Evolutionary conservation across 1,284 basidiomycete genomes (phyloP).

Genomic region (Gymnopus androsaceus): DNA sequence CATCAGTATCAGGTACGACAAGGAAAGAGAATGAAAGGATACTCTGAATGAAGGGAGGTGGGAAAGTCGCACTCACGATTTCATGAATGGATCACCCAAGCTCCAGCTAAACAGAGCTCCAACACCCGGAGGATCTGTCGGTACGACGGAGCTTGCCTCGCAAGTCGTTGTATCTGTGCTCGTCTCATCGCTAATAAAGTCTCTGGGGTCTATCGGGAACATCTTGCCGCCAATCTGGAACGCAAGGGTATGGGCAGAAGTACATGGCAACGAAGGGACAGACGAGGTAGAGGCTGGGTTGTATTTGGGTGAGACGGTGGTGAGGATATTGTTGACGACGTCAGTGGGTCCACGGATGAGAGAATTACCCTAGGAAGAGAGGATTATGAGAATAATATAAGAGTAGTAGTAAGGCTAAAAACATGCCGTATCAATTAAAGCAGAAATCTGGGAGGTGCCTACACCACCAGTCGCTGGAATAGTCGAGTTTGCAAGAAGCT

Average conservation of each 20-base stretch:
- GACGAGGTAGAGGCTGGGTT: conserved; percentile 25
- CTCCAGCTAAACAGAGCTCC: conserved; percentile 19
- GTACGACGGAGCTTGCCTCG: conserved; percentile 13
- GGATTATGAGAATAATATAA: neutral
- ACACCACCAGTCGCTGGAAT: conserved; percentile 27
- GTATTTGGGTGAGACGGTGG: conserved; percentile 34
- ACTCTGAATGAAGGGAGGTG: neutral
- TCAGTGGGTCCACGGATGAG: conserved; percentile 40
- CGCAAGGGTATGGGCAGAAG: conserved; percentile 42
- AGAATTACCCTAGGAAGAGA: conserved; percentile 38
- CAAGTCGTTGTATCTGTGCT: conserved; percentile 10
- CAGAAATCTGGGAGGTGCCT: conserved; percentile 31
- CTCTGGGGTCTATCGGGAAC: conserved; percentile 18
- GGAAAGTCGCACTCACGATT: conserved; percentile 1
- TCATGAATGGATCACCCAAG: conserved; percentile 18
- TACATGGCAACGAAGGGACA: conserved; percentile 37
- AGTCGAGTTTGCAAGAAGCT: conserved; percentile 34
- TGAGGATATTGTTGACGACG: conserved; percentile 26
- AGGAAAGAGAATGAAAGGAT: neutral
- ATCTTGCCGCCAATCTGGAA: conserved; percentile 50
- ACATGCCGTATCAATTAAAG: conserved; percentile 43
- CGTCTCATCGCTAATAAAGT: conserved; percentile 12
- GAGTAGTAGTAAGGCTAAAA: neutral
- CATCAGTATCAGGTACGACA: too few relatives aligned
- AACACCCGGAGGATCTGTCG: conserved; percentile 16